These are phyloP conservation scores for Spinacia oleracea DNA, from an alignment of 179 eudicot genomes.

Conservation along the genomic window DNA sequence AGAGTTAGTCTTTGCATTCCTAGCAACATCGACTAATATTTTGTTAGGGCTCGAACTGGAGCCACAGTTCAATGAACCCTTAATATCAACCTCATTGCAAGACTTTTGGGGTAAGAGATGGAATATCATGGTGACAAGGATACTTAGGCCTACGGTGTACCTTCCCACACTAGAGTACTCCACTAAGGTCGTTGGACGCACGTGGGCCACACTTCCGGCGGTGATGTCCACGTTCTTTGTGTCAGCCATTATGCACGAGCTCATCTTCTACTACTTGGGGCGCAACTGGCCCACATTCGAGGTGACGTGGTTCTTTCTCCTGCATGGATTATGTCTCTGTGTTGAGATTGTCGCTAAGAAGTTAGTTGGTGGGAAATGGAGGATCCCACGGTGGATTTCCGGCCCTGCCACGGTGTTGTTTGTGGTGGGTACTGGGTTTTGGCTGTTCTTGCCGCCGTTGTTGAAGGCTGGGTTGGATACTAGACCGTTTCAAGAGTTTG, in stretches of 20 bases:
- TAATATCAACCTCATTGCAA: conserved; percentile 57
- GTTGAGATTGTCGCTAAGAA: conserved; percentile 46
- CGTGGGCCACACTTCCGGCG: conserved; percentile 34
- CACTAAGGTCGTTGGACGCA: conserved; percentile 27
- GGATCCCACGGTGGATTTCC: conserved; percentile 39
- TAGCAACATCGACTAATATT: conserved; percentile 35
- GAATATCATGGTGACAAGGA: conserved; percentile 63
- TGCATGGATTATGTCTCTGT: conserved; percentile 52
- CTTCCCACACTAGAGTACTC: conserved; percentile 36
- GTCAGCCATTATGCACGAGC: conserved; percentile 66
- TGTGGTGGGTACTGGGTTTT: conserved; percentile 55
- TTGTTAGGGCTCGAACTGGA: conserved; percentile 46
- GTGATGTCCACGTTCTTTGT: conserved; percentile 48
- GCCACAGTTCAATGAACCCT: conserved; percentile 64
- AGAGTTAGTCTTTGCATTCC: conserved; percentile 42
- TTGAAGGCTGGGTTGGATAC: conserved; percentile 42
- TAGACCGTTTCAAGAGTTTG: conserved; percentile 49
- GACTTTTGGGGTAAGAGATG: conserved; percentile 75
- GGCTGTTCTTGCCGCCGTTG: conserved; percentile 79
- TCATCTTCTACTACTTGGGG: conserved; percentile 54
- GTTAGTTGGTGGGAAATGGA: conserved; percentile 29
- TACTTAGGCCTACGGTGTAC: conserved; percentile 58
- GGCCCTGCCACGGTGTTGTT: conserved; percentile 37
- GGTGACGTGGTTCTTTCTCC: conserved; percentile 54
- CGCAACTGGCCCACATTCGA: conserved; percentile 53